Conservation (phyloP, 2,329 filamentous ascomycete species). For the Fulvia fulva region DNA sequence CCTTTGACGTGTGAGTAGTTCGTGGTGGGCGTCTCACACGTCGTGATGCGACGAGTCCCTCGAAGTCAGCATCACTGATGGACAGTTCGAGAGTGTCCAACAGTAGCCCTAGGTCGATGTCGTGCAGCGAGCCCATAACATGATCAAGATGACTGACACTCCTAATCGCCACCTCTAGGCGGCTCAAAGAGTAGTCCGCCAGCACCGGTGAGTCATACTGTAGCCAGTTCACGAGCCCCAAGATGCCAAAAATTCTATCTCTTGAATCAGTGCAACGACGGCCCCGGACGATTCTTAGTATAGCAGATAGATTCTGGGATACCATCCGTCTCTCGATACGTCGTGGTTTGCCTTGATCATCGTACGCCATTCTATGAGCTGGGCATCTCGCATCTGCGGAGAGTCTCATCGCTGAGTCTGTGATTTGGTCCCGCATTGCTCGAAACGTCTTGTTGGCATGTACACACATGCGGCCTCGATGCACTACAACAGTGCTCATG, state of each 20-base stretch:
- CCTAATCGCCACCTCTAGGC: neutral
- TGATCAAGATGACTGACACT: neutral
- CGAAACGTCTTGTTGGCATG: neutral
- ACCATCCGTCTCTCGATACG: neutral
- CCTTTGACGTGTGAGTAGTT: neutral
- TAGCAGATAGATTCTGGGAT: neutral
- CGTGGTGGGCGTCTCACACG: neutral
- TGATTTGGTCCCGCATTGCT: neutral
- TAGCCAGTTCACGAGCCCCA: neutral
- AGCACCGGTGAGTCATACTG: neutral
- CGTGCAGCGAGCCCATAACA: neutral
- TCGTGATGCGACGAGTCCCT: neutral
- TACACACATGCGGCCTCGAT: neutral
- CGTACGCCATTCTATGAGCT: neutral
- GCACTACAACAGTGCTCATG: neutral
- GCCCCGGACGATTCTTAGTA: neutral
- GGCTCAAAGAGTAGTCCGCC: neutral
- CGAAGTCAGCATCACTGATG: neutral
- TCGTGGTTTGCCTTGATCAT: neutral
- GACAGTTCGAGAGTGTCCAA: neutral
- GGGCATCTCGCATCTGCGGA: neutral
- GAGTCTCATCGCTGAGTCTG: neutral
- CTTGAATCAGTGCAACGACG: neutral
- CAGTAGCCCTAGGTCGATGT: neutral
- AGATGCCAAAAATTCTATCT: neutral